phyloP scores from a whole-genome alignment of 2,329 filamentous ascomycete species.

The Sphaerostilbella broomeana region DNA sequence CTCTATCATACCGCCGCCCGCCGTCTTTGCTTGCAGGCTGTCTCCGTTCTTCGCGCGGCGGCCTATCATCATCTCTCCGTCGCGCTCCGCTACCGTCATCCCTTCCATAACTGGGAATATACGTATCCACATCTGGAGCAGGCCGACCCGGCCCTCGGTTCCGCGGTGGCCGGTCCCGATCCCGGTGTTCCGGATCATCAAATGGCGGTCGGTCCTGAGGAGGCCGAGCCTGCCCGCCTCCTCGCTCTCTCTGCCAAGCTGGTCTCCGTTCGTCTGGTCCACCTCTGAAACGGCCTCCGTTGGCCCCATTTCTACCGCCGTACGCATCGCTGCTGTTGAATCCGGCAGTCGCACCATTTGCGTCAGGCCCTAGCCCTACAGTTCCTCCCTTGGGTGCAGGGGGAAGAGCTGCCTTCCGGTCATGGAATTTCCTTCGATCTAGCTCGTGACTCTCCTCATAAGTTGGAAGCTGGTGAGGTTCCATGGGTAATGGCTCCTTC shows the following conservation, averaged over 20 bases:
- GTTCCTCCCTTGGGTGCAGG: constrained; percentile 89
- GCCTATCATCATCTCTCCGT: constrained; percentile 31
- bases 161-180: constrained; percentile 34
- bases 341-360: constrained; percentile 39
- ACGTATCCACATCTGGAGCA: constrained; percentile 41
- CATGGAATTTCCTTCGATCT: constrained; percentile 85
- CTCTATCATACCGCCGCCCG: constrained; percentile 35
- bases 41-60: constrained; percentile 21
- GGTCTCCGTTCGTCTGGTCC: constrained; percentile 43
- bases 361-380: constrained; percentile 65
- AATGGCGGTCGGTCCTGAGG: constrained; percentile 30
- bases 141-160: constrained; percentile 25
- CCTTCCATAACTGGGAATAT: constrained; percentile 42
- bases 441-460: constrained; percentile 96
- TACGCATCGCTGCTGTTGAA: constrained; percentile 48
- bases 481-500: constrained; percentile 67
- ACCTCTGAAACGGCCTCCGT: constrained; percentile 38
- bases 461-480: constrained; percentile 77
- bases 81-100: constrained; percentile 26
- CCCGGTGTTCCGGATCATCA: constrained; percentile 34
- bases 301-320: constrained; percentile 41
- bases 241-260: constrained; percentile 50
- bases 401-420: constrained; percentile 74
- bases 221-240: constrained; percentile 45
- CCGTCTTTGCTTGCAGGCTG: constrained; percentile 27